Base-by-base conservation (phyloP, 1,284 basidiomycete species). In the Tilletia setariae region DNA sequence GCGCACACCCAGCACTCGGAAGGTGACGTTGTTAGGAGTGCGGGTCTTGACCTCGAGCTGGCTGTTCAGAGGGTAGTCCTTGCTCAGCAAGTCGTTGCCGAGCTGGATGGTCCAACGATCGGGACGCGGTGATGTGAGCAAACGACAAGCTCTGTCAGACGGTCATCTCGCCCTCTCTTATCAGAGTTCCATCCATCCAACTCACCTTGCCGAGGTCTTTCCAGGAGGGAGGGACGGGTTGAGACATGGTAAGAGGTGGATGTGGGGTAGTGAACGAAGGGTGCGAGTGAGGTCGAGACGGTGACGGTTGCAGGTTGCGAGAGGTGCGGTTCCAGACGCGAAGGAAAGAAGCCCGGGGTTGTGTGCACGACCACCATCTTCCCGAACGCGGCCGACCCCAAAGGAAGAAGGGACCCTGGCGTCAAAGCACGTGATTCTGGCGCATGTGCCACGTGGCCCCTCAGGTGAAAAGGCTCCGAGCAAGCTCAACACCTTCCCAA, bases 11-110 rank as follows among this genome's bases (percentile, higher is more conserved):
- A 83, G 77, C 63, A 83, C 83, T 66, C 81, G 81, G 83, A 85
- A 85, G 67, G 81, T 80, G 63, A 85, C 84, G 72, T 79, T 79
- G 80, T 84, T 84, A 64, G 94, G 92, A 3, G 95, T 93, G 84
- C 90, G 89, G 75, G 95, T 98, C 89, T 98, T 98, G 83, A 94
- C 91, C 78, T 84, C 83, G 69, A 84, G 79, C 67, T 80, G 76
- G 82, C 61, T 44, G 66, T 46, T 13, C 30, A 68, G 67, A 42
- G 67, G 68, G 67, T 90, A 97, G 87, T 98, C 96, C 87, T 91
- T 94, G 85, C 87, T 87, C 78, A 98, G 87, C 76, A 98, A 86
- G 88, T 98, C 95, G 82, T 90, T 92, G 85, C 94, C 93, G 78
- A 93, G 94, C 89, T 81, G 47, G n/a, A n/a, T n/a, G n/a, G n/a